These are phyloP conservation scores for Phytophthora agathidicida DNA, from an alignment of 352 stramenopile species.

Conservation along the genomic window DNA sequence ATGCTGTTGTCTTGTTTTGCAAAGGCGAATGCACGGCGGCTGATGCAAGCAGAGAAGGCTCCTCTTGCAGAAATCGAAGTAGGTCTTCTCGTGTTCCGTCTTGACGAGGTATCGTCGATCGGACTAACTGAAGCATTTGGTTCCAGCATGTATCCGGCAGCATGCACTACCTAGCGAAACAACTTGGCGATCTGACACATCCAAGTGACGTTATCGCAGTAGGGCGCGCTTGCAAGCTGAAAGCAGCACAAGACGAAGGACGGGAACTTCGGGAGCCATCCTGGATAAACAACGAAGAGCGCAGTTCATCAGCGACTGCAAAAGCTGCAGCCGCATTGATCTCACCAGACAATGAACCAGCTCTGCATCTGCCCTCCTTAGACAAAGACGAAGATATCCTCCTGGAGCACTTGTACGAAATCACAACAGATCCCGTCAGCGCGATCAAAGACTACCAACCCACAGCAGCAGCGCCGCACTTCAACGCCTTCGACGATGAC, in stretches of 20 bases:
- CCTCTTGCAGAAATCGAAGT: slow-evolving; percentile 38
- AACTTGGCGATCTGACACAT: slow-evolving; percentile 39
- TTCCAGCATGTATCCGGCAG: slow-evolving; percentile 42
- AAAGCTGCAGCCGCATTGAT: slow-evolving; percentile 19
- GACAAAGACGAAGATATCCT: slow-evolving; percentile 18
- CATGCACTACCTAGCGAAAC: slow-evolving; percentile 53
- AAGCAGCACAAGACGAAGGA: slow-evolving; percentile 29
- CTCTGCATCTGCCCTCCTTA: slow-evolving; percentile 7
- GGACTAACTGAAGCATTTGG: not conserved
- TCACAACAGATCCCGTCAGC: slow-evolving; percentile 4
- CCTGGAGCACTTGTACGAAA: not conserved
- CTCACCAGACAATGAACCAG: slow-evolving; percentile 24
- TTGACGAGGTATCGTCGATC: not conserved
- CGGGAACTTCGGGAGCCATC: slow-evolving; percentile 3
- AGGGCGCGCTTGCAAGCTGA: slow-evolving; percentile 11
- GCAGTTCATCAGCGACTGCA: not conserved
- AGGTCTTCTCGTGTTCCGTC: not conserved
- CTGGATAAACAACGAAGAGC: slow-evolving; percentile 14
- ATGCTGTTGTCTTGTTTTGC: slow-evolving; percentile 1
- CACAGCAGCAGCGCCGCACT: slow-evolving; percentile 18
- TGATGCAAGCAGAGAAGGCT: slow-evolving; percentile 47
- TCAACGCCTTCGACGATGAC: slow-evolving; percentile 38
- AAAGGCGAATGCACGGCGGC: slow-evolving; percentile 46
- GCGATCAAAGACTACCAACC: slow-evolving; percentile 8
- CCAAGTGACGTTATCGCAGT: slow-evolving; percentile 60